These are phyloP conservation scores for Pelargonium hybrid DNA, from an alignment of 441 rosid species.

Conservation along the genomic window DNA sequence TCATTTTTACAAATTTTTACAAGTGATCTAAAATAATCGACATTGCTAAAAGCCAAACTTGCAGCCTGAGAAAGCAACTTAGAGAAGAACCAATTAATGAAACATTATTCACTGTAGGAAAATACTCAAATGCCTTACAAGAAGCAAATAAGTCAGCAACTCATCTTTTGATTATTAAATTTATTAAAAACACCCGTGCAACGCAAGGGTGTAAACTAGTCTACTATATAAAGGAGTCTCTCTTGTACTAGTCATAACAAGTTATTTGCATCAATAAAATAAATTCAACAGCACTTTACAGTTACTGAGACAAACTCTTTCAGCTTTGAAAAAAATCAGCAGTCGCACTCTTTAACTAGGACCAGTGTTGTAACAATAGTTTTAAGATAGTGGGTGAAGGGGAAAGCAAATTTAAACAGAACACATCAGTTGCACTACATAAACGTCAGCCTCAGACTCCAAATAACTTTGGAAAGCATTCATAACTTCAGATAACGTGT, in stretches of 20 bases:
- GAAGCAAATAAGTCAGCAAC: neutral
- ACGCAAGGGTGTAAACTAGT: too few species aligned
- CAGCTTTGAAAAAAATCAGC: neutral
- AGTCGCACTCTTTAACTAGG: neutral
- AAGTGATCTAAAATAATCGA: neutral
- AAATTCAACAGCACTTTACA: too few species aligned
- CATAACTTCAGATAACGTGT: neutral
- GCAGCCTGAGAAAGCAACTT: neutral
- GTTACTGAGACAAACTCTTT: neutral
- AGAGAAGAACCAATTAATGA: too few species aligned
- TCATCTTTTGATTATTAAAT: neutral
- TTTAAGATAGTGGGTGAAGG: neutral
- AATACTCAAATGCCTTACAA: neutral
- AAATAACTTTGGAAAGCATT: constrained; percentile 6
- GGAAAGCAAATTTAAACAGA: neutral
- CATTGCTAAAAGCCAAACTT: neutral
- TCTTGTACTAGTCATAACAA: too few species aligned
- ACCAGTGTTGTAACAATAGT: neutral
- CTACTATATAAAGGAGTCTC: too few species aligned
- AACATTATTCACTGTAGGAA: neutral
- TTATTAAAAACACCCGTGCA: too few species aligned
- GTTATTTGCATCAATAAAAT: too few species aligned
- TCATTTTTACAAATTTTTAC: neutral
- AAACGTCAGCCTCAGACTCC: neutral
- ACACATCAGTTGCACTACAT: neutral